Base-by-base conservation (phyloP, 2,329 filamentous ascomycete species). In the Colletotrichum lindemuthianum region DNA sequence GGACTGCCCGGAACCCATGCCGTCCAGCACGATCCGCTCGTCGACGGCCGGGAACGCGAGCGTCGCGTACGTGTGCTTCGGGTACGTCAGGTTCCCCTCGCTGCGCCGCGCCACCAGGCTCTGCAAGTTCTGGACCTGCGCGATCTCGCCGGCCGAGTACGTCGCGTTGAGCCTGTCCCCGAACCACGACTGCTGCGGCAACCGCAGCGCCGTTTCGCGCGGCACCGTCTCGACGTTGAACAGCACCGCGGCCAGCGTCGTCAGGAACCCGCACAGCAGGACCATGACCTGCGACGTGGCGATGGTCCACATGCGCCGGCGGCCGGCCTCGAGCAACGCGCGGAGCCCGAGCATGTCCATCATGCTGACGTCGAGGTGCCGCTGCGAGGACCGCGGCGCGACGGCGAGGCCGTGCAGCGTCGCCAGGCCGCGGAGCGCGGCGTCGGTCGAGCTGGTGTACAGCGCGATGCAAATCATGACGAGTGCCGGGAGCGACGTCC, bases 401-500 rank as follows among this genome's bases (percentile, higher is more conserved):
- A 13, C 36, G n/a, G 55, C 52, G n/a, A 63, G 55, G 32, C n/a
- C 32, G 32, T 44, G 36, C 13, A 63, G 41, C 8, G 48, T 49
- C 12, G 60, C 43, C 10, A 59, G 15, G 7, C 41, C 47, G n/a
- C 48, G 33, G 3, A 52, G 24, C 6, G 12, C 37, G 12, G 41
- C 40, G 15, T 59, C 60, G 43, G 34, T 47, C 2, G 37, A 63
- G 54, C 41, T 41, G 24, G n/a, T 47, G 12, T 59, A 63, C n/a
- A 63, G 9, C 2, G 55, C 33, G 33, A 63, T 37, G 8, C 55
- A 47, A 8, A 63, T 40, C 60, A 63, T 53, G 15, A 43, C 40
- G 10, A 63, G 40, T 4, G 60, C 34, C 11, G 55, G 60, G 8
- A 52, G 16, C 2, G 60, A 59, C 2, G 55, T 63, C 60, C 60